phyloP scores from a whole-genome alignment of 129 eudicot species.

The Rutidosis leptorrhynchoides region DNA sequence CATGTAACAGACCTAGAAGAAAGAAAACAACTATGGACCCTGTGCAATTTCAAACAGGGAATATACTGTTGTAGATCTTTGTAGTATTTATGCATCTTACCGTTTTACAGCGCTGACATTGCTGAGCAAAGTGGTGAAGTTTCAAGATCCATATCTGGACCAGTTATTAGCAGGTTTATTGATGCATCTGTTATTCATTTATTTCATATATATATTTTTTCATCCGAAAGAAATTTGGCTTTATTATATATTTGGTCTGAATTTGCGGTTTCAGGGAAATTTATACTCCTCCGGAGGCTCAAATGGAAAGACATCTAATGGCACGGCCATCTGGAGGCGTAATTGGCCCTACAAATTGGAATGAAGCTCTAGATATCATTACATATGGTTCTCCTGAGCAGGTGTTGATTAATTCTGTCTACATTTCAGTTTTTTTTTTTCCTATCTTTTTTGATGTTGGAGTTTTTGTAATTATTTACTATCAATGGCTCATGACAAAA shows the following conservation, averaged over 20 bases:
- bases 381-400: constrained; percentile 93
- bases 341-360: constrained; percentile 89
- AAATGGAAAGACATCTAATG: constrained; percentile 61
- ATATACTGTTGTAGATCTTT: neutral
- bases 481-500: neutral
- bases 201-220: neutral
- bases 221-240: neutral
- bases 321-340: constrained; percentile 51
- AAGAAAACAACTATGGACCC: neutral
- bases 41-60: neutral
- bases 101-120: constrained; percentile 50
- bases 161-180: constrained; percentile 58
- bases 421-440: neutral
- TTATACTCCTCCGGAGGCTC: constrained; percentile 60
- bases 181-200: neutral
- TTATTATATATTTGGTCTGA: neutral
- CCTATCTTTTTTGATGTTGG: neutral
- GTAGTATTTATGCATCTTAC: neutral
- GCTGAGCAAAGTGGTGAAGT: constrained; percentile 98
- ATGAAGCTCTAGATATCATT: constrained; percentile 92
- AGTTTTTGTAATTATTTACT: neutral
- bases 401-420: constrained; percentile 33
- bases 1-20: neutral
- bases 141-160: constrained; percentile 60
- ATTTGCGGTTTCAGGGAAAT: constrained; percentile 50